Base-by-base conservation (phyloP, 1,139 yeast species). In the Taphrina pruni region DNA sequence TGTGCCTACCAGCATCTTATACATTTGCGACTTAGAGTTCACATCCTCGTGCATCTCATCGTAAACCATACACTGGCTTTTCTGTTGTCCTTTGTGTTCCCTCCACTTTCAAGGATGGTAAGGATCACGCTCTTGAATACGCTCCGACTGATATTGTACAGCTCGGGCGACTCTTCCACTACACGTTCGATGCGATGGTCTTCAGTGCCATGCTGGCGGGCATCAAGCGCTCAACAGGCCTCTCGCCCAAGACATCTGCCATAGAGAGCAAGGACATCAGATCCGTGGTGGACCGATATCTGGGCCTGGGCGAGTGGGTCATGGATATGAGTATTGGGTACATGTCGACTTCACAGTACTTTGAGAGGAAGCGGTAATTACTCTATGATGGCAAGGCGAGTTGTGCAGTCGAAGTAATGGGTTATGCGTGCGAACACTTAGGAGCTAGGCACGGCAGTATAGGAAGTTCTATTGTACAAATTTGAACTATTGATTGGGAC, bases 201-300 rank as follows among this genome's bases (percentile, higher is more conserved):
- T 82, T 91, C 5, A 89, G 97, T 0, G 88, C 97, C 0, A 85
- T 92, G 68, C 81, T 94, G 69, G 97, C 98, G 0, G 98, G 97
- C 1, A 87, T 94, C 65, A 90, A 88, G 79, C 86, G 97, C 77
- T 87, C 88, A 74, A 88, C 97, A 2, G 98, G 98, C 0, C 81
- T 93, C 57, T 85, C 91, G 81, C 72, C 80, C 60, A 78, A 79
- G 71, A 77, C 82, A 11, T 73, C 72, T 52, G 72, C 74, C 26
- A 77, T 81, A 51, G 83, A 81, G 64, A 77, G 78, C 66, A 76
- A 85, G 65, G 88, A 87, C 51, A 80, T 88, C 12, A 84, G 84
- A 75, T 82, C 84, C 56, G 88, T 88, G 75, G 81, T 88, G 20
- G 80, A 81, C 46, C 88, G 86, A 75, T 94, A 91, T 77, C 83